These are phyloP conservation scores for Diplodia sapinea DNA, from an alignment of 2,329 filamentous ascomycete genomes.

Conservation along the genomic window DNA sequence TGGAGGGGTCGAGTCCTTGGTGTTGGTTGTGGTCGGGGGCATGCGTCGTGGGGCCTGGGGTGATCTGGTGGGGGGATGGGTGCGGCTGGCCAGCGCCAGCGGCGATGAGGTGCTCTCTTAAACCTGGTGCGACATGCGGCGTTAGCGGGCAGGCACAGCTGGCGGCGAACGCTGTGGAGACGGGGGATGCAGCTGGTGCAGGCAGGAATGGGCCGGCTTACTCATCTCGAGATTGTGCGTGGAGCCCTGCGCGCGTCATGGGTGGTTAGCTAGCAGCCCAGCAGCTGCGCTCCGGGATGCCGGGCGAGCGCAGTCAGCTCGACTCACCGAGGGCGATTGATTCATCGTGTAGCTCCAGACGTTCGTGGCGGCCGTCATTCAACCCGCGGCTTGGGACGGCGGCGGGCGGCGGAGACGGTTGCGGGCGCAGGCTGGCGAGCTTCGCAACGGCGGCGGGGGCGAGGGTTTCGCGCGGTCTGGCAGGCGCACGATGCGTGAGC, in stretches of 20 bases:
- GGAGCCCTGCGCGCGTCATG: conserved; percentile 23
- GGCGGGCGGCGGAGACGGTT: conserved; percentile 1
- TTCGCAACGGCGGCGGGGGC: not conserved
- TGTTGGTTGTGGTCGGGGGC: conserved; percentile 55
- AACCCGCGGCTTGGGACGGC: conserved; percentile 18
- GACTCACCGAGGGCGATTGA: conserved; percentile 31
- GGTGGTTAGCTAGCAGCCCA: not conserved
- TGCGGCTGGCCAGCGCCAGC: conserved; percentile 53
- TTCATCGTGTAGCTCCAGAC: conserved; percentile 30
- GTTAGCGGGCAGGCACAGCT: conserved; percentile 8
- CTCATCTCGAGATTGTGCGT: conserved; percentile 31
- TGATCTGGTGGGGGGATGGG: conserved; percentile 45
- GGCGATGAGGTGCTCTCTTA: conserved; percentile 68
- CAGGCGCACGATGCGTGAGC: conserved; percentile 1
- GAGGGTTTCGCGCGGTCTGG: conserved; percentile 1
- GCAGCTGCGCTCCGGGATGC: not conserved
- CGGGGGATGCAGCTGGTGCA: conserved; percentile 27
- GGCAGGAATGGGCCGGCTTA: conserved; percentile 27
- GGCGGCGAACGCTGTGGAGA: not conserved
- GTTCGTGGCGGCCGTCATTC: conserved; percentile 31
- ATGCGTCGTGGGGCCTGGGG: conserved; percentile 39
- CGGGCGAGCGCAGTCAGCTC: conserved; percentile 20
- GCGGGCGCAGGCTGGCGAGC: not conserved
- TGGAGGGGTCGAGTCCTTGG: conserved; percentile 65
- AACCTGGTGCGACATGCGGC: conserved; percentile 51